Base-by-base conservation (phyloP, 1,284 basidiomycete species). In the Phenoliferia sp. region DNA sequence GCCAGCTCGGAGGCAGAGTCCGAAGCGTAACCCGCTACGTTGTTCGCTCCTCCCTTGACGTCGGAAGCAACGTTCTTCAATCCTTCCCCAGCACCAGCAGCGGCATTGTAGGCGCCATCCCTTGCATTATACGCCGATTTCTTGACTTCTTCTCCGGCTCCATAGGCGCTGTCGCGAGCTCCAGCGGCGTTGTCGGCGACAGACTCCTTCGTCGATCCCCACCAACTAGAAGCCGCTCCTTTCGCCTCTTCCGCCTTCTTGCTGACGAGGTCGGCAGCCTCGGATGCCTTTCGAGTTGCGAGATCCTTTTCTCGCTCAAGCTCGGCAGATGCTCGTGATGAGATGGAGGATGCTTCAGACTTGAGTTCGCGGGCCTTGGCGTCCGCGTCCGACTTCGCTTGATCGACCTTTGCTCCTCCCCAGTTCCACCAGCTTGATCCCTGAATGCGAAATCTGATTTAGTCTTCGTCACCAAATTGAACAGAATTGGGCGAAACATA, bases 341-440 rank as follows among this genome's bases (percentile, higher is more conserved):
- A 5, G 36, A 44, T 36, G 26, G n/a, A 15, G 32, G 6, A 32
- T 9, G 22, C 48, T 26, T 52, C 26, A 17, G 54, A 36, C 61
- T 62, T 62, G 61, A 56, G 54, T 31, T 31, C n/a, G 16, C 54
- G n/a, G 28, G 54, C 60, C 44, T 61, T 26, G 6, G 26, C 10
- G 19, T 36, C 19, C 7, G 39, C 55, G 29, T 26, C 62, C 12
- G 36, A 36, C 36, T 32, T 34, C 22, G 22, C 39, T 0, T 58
- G 36, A 33, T 58, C 62, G 26, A 39, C 35, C 52, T 62, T 62
- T 7, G 52, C 22, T 29, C 52, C 34, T 6, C 39, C 33, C 63
- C 63, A 65, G 33, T 22, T 54, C 48, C 35, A 35, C 63, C 63
- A 65, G n/a, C 34, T 39, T 26, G 35, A 36, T 15, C 34, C 57